A percentile compares a stretch with the other conserved stretches of the same genome.
These are phyloP conservation scores for Carex kokanica DNA, from an alignment of 176 grass and related monocot species.

Conservation along the genomic window DNA sequence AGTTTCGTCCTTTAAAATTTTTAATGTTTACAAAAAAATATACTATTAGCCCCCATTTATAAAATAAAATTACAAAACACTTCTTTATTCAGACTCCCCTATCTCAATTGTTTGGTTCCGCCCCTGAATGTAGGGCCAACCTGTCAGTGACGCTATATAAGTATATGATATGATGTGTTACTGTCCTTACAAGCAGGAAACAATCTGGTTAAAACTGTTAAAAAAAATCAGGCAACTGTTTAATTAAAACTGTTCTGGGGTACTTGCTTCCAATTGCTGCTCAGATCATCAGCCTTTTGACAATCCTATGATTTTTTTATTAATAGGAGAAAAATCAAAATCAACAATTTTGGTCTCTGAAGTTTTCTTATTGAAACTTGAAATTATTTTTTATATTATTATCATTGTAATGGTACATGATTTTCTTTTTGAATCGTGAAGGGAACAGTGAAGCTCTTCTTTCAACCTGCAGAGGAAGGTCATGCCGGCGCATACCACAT, in stretches of 20 bases:
- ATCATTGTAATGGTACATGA: background rate
- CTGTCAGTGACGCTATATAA: no score
- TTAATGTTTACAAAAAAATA: no score
- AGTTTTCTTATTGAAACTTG: background rate
- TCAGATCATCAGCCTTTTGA: background rate
- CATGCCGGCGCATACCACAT: conserved; percentile 61
- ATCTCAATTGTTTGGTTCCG: no score
- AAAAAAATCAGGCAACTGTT: background rate
- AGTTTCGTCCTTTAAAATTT: no score
- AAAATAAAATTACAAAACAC: no score
- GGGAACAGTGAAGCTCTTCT: conserved; percentile 76
- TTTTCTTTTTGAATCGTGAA: conserved; percentile 10
- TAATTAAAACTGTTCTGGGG: background rate
- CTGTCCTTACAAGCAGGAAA: no score
- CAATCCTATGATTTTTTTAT: background rate
- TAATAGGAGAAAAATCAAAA: background rate
- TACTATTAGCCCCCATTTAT: no score
- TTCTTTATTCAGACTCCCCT: no score
- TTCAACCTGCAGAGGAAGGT: conserved; percentile 75
- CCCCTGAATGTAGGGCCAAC: no score
- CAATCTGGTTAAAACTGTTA: background rate
- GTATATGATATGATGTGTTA: no score
- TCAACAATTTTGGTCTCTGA: background rate
- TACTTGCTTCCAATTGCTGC: background rate
- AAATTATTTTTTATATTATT: background rate